These are phyloP conservation scores for Rhodotorula babjevae DNA, from an alignment of 768 basidiomycete species.

Conservation along the genomic window DNA sequence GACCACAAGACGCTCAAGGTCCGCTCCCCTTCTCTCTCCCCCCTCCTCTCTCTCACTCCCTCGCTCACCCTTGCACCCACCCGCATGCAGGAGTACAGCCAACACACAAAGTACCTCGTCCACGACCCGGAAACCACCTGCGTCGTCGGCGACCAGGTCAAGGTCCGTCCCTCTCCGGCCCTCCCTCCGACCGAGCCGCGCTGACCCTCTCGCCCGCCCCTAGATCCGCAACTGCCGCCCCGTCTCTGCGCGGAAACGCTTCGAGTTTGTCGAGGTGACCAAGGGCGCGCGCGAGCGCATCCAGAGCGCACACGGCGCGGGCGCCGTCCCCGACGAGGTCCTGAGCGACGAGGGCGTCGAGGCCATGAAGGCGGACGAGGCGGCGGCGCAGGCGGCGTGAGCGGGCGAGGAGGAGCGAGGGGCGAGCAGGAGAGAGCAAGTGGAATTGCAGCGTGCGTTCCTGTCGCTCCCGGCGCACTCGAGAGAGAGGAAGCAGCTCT, in stretches of 20 bases:
- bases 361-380: background rate
- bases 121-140: conserved; percentile 28
- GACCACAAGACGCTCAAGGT: conserved; percentile 40
- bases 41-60: background rate
- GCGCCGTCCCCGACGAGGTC: background rate
- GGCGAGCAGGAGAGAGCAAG: too few relatives aligned
- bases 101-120: conserved; percentile 36
- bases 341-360: too few relatives aligned
- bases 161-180: background rate
- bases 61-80: background rate
- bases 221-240: conserved; percentile 38
- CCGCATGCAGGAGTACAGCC: conserved; percentile 21
- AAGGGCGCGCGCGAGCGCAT: conserved; percentile 19
- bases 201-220: background rate
- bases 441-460: background rate
- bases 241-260: conserved; percentile 35
- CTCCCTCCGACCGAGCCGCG: background rate
- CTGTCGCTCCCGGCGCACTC: too few relatives aligned
- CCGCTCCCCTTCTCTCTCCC: too few relatives aligned
- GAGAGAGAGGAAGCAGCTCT: too few relatives aligned
- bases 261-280: conserved; percentile 34
- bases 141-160: conserved; percentile 33
- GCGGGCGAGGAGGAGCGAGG: too few relatives aligned
- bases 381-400: background rate
- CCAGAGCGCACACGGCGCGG: conserved; percentile 6